Base-by-base conservation (phyloP, 176 grass and related monocot genomes). In the Hordeum vulgare region DNA sequence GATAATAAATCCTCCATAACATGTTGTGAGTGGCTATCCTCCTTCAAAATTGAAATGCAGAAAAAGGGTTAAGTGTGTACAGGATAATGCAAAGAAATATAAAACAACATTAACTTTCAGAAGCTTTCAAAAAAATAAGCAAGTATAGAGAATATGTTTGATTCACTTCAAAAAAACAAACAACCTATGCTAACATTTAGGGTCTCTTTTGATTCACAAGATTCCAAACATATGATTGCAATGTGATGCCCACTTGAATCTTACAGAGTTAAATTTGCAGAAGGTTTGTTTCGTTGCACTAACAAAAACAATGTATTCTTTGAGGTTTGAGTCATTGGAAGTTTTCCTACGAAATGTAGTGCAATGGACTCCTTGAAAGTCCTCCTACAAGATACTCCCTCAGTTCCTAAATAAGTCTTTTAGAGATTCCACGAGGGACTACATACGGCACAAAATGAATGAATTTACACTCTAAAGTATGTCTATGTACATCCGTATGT, bases 1-100 rank as follows among this genome's bases (percentile, higher is more conserved):
- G 91, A 90, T 77, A 95, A 85, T 82, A 95, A 80, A 86, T 91
- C 85, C 85, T 98, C 96, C 66, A 92, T 53, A 74, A 98, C 89
- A 85, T 34, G 89, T 87, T 93, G 90, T 4, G 96, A 98, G 66
- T 93, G 85, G 39, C 80, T 95, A 61, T 95, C 96, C 59, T 98
- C 93, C 92, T 93, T 83, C 56, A 80, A 81, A 51, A 88, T 71
- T 63, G 20, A 81, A 80, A 77, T 49, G 9, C 14, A 82, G 37
- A 41, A 11, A 23, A 61, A 85, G 47, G 37, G 45, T 78, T 63
- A 51, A 86, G 44, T 34, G 7, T 60, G 21, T 86, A 75, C 8
- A 73, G 24, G 45, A 51, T 18, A 49, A 73, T 28, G 42, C 42
- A 49, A 74, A 17, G 24, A 74, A 69, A 29, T 74, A 42, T 74